Conservation (phyloP, 768 basidiomycete species). For the Coprinopsis sp. region DNA sequence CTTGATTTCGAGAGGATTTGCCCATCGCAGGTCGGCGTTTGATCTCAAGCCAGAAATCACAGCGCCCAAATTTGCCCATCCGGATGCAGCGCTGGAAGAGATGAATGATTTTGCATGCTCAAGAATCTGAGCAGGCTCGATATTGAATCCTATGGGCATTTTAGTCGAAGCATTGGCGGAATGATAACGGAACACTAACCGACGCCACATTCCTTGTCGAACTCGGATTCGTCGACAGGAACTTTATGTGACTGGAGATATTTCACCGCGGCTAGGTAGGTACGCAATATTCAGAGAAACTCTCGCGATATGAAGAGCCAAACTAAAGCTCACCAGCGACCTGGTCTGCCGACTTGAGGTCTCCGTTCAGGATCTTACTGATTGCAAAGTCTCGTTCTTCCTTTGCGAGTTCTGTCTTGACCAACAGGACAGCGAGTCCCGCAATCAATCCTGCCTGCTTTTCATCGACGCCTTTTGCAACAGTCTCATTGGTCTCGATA, state of each 20-base stretch:
- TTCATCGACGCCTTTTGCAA: constrained; percentile 58
- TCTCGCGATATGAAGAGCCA: not conserved
- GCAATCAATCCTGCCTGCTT: constrained; percentile 71
- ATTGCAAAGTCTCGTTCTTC: constrained; percentile 61
- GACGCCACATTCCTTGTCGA: constrained; percentile 79
- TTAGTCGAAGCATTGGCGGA: not conserved
- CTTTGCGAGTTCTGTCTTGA: constrained; percentile 50
- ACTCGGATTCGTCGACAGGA: constrained; percentile 64
- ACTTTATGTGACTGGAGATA: constrained; percentile 58
- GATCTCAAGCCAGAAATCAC: constrained; percentile 60
- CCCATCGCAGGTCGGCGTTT: constrained; percentile 71
- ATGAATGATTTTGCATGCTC: constrained; percentile 54
- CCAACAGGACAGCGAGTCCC: constrained; percentile 56
- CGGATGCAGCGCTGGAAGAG: constrained; percentile 45
- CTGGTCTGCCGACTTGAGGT: constrained; percentile 80
- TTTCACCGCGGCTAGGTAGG: constrained; percentile 61
- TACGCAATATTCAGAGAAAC: not conserved
- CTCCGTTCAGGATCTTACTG: constrained; percentile 63
- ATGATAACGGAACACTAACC: constrained; percentile 50
- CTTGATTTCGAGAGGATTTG: constrained; percentile 79
- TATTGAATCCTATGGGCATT: constrained; percentile 60
- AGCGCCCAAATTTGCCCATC: constrained; percentile 74
- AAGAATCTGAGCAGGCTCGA: constrained; percentile 63
- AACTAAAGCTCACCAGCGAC: constrained; percentile 71
- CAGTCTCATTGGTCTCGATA: constrained; percentile 51